Percentiles rank a stretch among this genome's conserved stretches.
These are phyloP conservation scores for Casuarina cunninghamiana DNA, from an alignment of 306 rosid genomes.

Conservation along the genomic window DNA sequence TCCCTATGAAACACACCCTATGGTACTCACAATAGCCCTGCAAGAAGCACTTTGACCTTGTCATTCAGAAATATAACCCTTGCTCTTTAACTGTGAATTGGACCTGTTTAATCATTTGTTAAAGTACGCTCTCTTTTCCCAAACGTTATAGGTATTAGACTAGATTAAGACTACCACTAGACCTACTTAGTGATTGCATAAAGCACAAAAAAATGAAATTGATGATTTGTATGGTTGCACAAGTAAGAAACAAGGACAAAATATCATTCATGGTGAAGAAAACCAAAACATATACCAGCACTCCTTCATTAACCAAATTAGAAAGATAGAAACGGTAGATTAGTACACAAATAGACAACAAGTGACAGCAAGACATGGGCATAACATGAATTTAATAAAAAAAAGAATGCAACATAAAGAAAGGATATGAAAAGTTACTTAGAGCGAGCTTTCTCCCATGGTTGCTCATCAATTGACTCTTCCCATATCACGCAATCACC, in stretches of 20 bases:
- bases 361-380: conserved; percentile 2
- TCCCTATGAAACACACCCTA: too few species aligned
- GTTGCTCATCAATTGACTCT: conserved; percentile 87
- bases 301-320: neutral
- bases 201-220: neutral
- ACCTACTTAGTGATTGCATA: neutral
- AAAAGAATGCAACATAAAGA: neutral
- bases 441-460: conserved; percentile 93
- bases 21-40: neutral
- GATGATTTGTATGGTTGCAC: neutral
- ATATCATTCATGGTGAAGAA: neutral
- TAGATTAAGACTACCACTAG: neutral
- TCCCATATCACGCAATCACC: conserved; percentile 98
- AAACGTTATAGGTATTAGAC: neutral
- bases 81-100: neutral
- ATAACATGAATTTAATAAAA: conserved; percentile 1
- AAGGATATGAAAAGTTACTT: conserved; percentile 43
- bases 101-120: neutral
- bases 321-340: neutral
- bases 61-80: neutral
- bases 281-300: neutral
- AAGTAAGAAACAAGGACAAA: neutral
- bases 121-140: neutral
- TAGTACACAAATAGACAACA: conserved; percentile 1
- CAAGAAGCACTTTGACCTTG: neutral